phyloP scores from a whole-genome alignment of 257 asterid species.

The Euphrasia confusa region DNA sequence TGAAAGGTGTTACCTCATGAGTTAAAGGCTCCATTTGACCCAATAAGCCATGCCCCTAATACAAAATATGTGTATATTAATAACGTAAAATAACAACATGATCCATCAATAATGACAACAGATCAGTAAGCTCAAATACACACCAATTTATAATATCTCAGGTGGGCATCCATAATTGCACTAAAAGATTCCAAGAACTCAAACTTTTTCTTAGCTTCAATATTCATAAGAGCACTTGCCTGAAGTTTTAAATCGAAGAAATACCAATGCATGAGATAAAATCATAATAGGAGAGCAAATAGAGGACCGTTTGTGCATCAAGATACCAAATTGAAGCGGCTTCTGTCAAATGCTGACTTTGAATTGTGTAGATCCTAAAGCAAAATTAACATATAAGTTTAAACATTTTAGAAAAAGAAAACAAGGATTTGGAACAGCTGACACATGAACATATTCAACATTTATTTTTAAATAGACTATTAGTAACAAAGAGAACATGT shows the following conservation, averaged over 20 bases:
- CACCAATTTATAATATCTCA: constrained; percentile 89
- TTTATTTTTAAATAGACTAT: constrained; percentile 5
- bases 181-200: constrained; percentile 94
- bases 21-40: constrained; percentile 90
- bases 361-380: constrained; percentile 90
- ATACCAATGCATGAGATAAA: constrained; percentile 21
- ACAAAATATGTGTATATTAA: constrained; percentile 24
- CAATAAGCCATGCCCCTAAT: constrained; percentile 78
- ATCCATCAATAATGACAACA: constrained; percentile 20
- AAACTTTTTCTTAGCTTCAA: constrained; percentile 88
- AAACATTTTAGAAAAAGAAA: constrained; percentile 13
- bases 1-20: constrained; percentile 63
- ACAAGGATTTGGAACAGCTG: constrained; percentile 4
- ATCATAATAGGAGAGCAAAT: constrained; percentile 12
- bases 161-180: constrained; percentile 98
- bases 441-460: constrained; percentile 9
- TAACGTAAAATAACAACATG: constrained; percentile 22
- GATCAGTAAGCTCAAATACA: constrained; percentile 21
- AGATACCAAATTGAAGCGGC: constrained; percentile 90
- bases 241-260: constrained; percentile 53
- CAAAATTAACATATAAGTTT: constrained; percentile 30
- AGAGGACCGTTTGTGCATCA: constrained; percentile 25
- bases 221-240: constrained; percentile 79
- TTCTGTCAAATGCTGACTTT: constrained; percentile 88
- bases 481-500: not conserved